phyloP scores from a whole-genome alignment of 345 rosid species.

The Arabis alpina region DNA sequence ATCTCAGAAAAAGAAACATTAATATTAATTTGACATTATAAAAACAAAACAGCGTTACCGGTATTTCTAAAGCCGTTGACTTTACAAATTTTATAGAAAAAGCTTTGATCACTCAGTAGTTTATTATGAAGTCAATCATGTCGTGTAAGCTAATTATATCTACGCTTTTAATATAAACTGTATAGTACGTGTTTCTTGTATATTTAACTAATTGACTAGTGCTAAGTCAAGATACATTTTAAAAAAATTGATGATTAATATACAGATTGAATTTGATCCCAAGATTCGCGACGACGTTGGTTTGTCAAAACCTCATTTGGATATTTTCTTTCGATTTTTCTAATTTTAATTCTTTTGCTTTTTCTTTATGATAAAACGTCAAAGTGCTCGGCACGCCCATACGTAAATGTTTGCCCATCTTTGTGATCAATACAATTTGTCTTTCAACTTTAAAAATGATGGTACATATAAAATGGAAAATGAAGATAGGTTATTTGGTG shows the following conservation, averaged over 20 bases:
- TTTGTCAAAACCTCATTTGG: constrained; percentile 11
- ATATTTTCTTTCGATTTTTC: not conserved
- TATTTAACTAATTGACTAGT: constrained; percentile 9
- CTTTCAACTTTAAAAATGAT: not conserved
- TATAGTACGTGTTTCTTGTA: not conserved
- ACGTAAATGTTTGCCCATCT: constrained; percentile 8
- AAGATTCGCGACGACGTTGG: constrained; percentile 18
- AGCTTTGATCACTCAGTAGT: constrained; percentile 24
- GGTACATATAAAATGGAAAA: too few relatives aligned
- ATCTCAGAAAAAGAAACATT: too few relatives aligned
- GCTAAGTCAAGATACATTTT: constrained; percentile 28
- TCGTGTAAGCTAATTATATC: constrained; percentile 25
- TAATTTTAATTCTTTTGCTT: constrained; percentile 4
- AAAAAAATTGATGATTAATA: constrained; percentile 7
- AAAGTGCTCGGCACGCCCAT: constrained; percentile 39
- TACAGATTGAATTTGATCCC: constrained; percentile 18
- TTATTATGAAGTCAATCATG: constrained; percentile 37
- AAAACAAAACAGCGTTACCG: constrained; percentile 21
- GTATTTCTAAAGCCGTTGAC: constrained; percentile 33
- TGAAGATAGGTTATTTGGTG: not conserved
- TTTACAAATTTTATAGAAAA: not conserved
- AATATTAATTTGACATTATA: too few relatives aligned
- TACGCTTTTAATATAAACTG: constrained; percentile 1
- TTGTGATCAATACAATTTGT: not conserved
- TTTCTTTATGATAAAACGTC: not conserved